Base-by-base conservation (phyloP, 2,329 filamentous ascomycete genomes). In the Neurospora crassa region DNA sequence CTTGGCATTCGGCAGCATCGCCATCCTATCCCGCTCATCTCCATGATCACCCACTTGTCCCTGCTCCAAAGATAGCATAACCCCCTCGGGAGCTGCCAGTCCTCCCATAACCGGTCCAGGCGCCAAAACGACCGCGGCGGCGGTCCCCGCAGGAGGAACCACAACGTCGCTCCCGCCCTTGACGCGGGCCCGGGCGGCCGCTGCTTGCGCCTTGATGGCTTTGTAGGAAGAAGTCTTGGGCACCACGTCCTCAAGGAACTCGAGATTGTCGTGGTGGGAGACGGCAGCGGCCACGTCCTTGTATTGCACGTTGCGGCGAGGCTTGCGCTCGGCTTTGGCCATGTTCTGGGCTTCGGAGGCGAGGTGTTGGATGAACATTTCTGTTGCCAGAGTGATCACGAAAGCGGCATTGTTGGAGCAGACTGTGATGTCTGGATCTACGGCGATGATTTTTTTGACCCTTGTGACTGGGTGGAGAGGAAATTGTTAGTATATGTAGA, bases 361-460 rank as follows among this genome's bases (percentile, higher is more conserved):
- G 37, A 99, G 88, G 80, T 98, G 92, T 80, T 97, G 93, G 75
- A 99, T 91, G 83, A 99, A 98, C 87, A 97, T 90, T 82, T 99
- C 96, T 91, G 96, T 94, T 29, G 96, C 96, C 72, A 97, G 87
- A 1, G 95, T 94, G 77, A 98, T 96, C 71, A 95, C 90, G 80
- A 98, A 98, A 24, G 94, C 92, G 70, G 95, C 95, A 78, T 97
- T 97, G 81, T 94, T 97, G 67, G 94, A 97, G 81, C 93, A 97
- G 79, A 92, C 88, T 74, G 85, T 86, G 73, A 97, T 92, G 74
- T 97, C 95, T 63, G 92, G 89, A 81, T 99, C 96, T 71, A 93
- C 88, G 68, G 89, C 88, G 73, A 99, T 93, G 79, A 99, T 97
- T 83, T 97, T 97, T 83, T 97, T 97, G 72, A 99, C 93, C 77